Percentiles rank a stretch among this genome's conserved stretches.
Conservation (phyloP, 116 monocot species). For the Dioscorea cayenensis region DNA sequence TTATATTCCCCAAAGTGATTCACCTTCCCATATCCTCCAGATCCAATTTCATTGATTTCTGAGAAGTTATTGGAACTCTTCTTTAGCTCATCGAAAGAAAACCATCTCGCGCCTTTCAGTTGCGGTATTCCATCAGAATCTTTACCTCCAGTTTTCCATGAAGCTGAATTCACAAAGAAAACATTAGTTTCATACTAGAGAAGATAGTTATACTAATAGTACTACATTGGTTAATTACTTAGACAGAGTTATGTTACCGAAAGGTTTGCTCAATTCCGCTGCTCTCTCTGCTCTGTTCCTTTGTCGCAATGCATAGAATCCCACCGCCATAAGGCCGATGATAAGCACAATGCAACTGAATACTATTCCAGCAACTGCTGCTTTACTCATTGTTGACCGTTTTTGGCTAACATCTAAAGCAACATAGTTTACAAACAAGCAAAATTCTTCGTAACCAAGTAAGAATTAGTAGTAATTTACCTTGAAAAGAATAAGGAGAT, state of each 20-base stretch:
- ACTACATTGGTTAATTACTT: too few species aligned
- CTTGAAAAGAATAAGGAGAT: conserved; percentile 37
- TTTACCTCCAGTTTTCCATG: conserved; percentile 47
- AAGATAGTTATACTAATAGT: too few species aligned
- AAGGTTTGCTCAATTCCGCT: conserved; percentile 51
- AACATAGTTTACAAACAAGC: background rate
- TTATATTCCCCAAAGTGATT: background rate
- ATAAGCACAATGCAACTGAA: conserved; percentile 39
- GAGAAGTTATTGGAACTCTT: conserved; percentile 62
- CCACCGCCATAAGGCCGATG: conserved; percentile 32
- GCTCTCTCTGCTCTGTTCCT: conserved; percentile 65
- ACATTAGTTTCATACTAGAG: too few species aligned
- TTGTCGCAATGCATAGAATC: conserved; percentile 60
- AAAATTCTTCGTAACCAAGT: background rate
- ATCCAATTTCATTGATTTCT: conserved; percentile 50
- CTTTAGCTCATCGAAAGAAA: conserved; percentile 58
- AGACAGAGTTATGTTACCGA: conserved; percentile 30
- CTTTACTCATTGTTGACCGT: conserved; percentile 18
- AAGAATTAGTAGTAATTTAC: conserved; percentile 13
- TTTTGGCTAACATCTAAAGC: background rate
- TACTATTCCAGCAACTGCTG: conserved; percentile 41
- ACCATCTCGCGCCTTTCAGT: conserved; percentile 80
- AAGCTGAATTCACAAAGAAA: conserved; percentile 22
- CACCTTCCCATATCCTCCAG: conserved; percentile 79
- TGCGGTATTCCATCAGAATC: conserved; percentile 59